phyloP scores from a whole-genome alignment of 331 rosid genomes.

The Saraca asoca region DNA sequence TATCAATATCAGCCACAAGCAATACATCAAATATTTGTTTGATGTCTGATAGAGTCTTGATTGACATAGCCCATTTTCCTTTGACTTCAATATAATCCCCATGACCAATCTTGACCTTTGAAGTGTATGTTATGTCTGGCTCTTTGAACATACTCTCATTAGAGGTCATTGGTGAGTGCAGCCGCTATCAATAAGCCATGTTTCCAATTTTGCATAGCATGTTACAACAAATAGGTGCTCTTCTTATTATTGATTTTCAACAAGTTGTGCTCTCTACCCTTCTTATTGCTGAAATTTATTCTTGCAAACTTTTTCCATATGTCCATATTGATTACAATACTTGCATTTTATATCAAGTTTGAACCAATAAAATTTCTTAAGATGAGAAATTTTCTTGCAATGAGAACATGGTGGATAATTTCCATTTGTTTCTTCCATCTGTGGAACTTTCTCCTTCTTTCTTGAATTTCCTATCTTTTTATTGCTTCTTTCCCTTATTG shows the following conservation, averaged over 20 bases:
- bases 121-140: too few relatives aligned
- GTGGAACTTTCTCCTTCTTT: too few relatives aligned
- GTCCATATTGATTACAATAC: background rate
- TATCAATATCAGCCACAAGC: background rate
- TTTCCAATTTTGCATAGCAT: background rate
- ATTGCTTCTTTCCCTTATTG: background rate
- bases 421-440: background rate
- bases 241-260: background rate
- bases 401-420: background rate
- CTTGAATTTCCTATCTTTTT: too few relatives aligned
- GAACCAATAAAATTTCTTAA: background rate
- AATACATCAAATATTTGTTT: background rate
- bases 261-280: background rate
- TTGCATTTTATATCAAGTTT: background rate
- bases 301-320: too few relatives aligned
- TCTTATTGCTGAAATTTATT: too few relatives aligned
- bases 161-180: conserved; percentile 2
- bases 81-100: background rate
- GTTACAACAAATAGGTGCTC: too few relatives aligned
- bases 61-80: background rate
- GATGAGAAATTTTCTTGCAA: too few relatives aligned
- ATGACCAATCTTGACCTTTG: background rate
- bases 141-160: background rate
- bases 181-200: background rate
- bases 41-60: background rate